Conservation (phyloP, 805 yeast genomes). For the Kazachstania psychrophila region DNA sequence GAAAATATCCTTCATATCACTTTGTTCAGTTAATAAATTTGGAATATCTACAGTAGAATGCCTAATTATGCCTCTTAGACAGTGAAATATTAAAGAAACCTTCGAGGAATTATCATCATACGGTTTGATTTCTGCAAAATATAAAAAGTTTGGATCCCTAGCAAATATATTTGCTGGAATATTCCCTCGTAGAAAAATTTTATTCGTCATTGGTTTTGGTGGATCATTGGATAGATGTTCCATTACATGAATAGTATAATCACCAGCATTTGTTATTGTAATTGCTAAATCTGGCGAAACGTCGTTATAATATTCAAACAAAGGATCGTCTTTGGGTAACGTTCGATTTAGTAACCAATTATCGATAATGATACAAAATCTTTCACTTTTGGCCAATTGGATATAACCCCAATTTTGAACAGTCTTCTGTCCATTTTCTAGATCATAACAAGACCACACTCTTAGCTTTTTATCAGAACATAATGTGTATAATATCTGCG, state of each 20-base stretch:
- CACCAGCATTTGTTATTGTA: constrained; percentile 35
- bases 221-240: constrained; percentile 45
- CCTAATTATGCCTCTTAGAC: constrained; percentile 32
- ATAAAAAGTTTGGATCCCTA: constrained; percentile 27
- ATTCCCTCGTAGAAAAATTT: constrained; percentile 27
- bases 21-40: constrained; percentile 13
- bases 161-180: constrained; percentile 23
- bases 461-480: constrained; percentile 50
- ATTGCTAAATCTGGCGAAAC: constrained; percentile 37
- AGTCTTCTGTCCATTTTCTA: constrained; percentile 43
- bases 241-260: constrained; percentile 37
- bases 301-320: constrained; percentile 18
- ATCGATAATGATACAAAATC: constrained; percentile 36
- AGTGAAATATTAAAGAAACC: constrained; percentile 39
- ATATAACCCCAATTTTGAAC: constrained; percentile 50
- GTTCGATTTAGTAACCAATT: constrained; percentile 30
- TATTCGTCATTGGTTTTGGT: constrained; percentile 43
- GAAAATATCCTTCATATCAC: constrained; percentile 11
- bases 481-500: constrained; percentile 55
- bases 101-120: constrained; percentile 20
- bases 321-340: constrained; percentile 9
- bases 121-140: constrained; percentile 31
- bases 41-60: constrained; percentile 26
- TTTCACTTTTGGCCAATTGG: constrained; percentile 21
- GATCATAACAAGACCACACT: constrained; percentile 60